Conservation (phyloP, 768 basidiomycete genomes). For the Agrocybe praecox region DNA sequence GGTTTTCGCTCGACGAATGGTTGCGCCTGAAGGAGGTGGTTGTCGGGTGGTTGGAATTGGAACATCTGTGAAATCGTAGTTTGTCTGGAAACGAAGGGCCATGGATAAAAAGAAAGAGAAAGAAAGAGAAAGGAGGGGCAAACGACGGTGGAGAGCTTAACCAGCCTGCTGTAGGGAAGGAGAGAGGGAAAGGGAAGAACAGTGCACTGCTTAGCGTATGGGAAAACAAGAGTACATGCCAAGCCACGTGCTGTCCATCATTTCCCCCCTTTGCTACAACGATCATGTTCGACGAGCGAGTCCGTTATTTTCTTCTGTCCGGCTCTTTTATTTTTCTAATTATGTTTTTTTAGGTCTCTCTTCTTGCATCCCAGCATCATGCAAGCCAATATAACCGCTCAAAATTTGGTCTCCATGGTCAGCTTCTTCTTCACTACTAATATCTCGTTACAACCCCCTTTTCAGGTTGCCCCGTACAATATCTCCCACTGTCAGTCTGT, state of each 20-base stretch:
- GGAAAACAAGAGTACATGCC: constrained; percentile 19
- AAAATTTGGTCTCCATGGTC: constrained; percentile 59
- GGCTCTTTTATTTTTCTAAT: neutral
- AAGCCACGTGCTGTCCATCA: constrained; percentile 15
- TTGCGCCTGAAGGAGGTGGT: constrained; percentile 54
- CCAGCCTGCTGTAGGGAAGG: constrained; percentile 24
- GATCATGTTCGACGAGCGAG: constrained; percentile 11
- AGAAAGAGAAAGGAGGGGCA: constrained; percentile 16
- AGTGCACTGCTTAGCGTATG: constrained; percentile 12
- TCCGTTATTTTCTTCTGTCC: constrained; percentile 1
- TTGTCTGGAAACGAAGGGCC: constrained; percentile 59
- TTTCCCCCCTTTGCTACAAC: constrained; percentile 7
- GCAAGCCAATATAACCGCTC: constrained; percentile 67
- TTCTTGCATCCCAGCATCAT: constrained; percentile 76
- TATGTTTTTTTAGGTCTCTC: constrained; percentile 47
- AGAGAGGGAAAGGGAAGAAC: constrained; percentile 25
- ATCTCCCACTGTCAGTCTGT: constrained; percentile 65
- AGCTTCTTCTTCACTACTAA: neutral
- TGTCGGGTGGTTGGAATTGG: constrained; percentile 68
- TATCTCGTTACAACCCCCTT: constrained; percentile 1
- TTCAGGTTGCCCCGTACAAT: constrained; percentile 59
- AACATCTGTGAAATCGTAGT: constrained; percentile 59
- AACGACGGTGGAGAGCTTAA: constrained; percentile 24
- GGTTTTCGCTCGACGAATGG: constrained; percentile 89
- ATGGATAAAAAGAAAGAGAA: constrained; percentile 36